Evolutionary conservation across 257 asterid genomes (phyloP).

Genomic region (Nicotiana obtusifolia): DNA sequence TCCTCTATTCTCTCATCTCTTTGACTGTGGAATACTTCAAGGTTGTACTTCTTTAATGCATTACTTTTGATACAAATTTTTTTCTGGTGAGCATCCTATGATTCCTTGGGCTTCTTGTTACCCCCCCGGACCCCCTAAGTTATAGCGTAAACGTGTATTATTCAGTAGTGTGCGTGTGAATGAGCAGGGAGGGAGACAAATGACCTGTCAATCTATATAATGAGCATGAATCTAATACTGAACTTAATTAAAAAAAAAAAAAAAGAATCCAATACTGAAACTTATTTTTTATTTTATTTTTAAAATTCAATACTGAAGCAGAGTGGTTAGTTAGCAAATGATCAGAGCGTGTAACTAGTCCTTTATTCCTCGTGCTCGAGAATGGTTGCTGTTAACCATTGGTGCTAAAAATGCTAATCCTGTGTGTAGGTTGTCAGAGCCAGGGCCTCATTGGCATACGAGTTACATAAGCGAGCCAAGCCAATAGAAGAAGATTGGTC

Average conservation of each 20-base stretch:
- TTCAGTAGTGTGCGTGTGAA: neutral
- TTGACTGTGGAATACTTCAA: neutral
- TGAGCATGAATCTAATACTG: neutral
- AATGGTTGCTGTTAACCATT: neutral
- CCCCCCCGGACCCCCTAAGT: neutral
- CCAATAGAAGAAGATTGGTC: constrained; percentile 26
- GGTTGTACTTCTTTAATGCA: neutral
- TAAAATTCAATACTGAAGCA: neutral
- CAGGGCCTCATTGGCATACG: constrained; percentile 58
- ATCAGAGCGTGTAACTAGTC: neutral
- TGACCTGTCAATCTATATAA: neutral
- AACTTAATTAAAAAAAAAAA: too few relatives aligned
- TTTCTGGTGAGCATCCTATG: neutral
- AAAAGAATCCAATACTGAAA: too few relatives aligned
- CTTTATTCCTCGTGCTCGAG: neutral
- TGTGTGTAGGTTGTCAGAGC: constrained; percentile 58
- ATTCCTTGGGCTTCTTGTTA: neutral
- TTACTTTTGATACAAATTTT: neutral
- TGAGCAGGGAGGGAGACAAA: neutral
- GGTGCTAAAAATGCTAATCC: neutral
- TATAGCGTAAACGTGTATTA: neutral
- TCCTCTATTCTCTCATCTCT: neutral
- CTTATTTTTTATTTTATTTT: too few relatives aligned
- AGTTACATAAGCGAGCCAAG: constrained; percentile 35
- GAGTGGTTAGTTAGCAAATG: neutral